phyloP scores from a whole-genome alignment of 306 rosid genomes.

The Sicyos baderoa region DNA sequence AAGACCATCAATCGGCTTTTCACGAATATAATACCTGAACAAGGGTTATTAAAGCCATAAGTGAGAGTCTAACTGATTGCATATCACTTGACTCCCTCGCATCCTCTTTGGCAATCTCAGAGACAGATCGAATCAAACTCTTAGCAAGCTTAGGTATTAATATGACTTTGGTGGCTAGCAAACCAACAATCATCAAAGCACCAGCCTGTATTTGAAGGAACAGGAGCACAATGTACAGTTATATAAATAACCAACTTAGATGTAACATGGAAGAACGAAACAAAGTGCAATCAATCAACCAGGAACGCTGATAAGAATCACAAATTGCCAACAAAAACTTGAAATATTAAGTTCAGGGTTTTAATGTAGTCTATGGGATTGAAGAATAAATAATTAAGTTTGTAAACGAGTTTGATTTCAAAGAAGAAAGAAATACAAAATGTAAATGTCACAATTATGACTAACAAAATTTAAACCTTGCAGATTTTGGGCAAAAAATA shows the following conservation, averaged over 20 bases:
- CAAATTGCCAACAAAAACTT: background rate
- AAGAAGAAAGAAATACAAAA: background rate
- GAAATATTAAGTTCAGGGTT: background rate
- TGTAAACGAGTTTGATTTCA: background rate
- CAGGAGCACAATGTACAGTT: slow-evolving; percentile 5
- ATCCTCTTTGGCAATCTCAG: slow-evolving; percentile 58
- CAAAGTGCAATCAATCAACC: background rate
- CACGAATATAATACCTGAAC: slow-evolving; percentile 57
- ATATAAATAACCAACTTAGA: background rate
- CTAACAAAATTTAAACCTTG: background rate
- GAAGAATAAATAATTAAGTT: background rate
- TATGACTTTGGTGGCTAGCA: slow-evolving; percentile 62
- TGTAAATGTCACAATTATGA: background rate
- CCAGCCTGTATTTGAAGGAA: slow-evolving; percentile 54
- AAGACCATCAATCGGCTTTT: background rate
- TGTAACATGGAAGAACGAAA: background rate
- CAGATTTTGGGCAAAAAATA: background rate
- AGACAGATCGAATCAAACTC: slow-evolving; percentile 57
- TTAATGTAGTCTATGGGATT: background rate
- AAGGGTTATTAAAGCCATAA: slow-evolving; percentile 68
- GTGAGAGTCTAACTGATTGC: slow-evolving; percentile 66
- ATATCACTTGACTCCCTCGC: slow-evolving; percentile 51
- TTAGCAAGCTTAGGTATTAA: slow-evolving; percentile 69
- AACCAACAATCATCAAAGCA: slow-evolving; percentile 76
- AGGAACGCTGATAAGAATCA: background rate